phyloP scores from a whole-genome alignment of 2,329 filamentous ascomycete genomes.

The Clathrospora elynae region DNA sequence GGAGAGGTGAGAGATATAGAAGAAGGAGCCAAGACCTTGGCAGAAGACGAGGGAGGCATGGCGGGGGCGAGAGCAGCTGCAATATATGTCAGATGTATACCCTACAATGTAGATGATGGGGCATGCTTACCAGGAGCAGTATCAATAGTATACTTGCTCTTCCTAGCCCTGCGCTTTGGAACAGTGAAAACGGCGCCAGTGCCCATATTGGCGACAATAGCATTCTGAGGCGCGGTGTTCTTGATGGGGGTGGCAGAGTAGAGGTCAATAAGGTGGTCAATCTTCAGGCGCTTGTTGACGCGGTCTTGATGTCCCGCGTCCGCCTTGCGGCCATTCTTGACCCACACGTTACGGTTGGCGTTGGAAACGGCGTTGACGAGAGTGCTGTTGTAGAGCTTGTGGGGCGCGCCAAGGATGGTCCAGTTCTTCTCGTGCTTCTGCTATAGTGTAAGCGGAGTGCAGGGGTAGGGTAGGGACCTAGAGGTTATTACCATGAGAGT shows the following conservation, averaged over 20 bases:
- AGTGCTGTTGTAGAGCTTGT: conserved; percentile 17
- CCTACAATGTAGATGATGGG: not conserved
- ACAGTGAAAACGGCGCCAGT: no score
- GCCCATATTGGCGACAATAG: no score
- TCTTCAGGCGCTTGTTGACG: not conserved
- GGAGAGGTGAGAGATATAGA: no score
- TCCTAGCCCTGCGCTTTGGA: not conserved
- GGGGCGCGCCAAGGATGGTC: conserved; percentile 17
- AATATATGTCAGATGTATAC: not conserved
- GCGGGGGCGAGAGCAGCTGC: not conserved
- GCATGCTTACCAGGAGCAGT: not conserved
- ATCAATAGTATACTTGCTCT: not conserved
- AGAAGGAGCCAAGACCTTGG: no score
- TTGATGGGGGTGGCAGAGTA: not conserved
- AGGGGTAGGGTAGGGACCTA: not conserved
- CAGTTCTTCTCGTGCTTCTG: conserved; percentile 21
- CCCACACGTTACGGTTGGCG: conserved; percentile 12
- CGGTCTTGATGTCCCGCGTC: conserved; percentile 8
- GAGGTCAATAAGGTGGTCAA: not conserved
- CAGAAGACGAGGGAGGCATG: no score
- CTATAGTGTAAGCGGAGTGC: not conserved
- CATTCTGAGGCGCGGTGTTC: no score
- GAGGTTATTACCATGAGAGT: conserved; percentile 15
- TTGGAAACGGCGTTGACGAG: conserved; percentile 16
- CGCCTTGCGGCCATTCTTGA: conserved; percentile 11